A percentile compares a stretch with the other conserved stretches of the same genome.
These are phyloP conservation scores for Verruconis gallopava DNA, from an alignment of 2,329 filamentous ascomycete genomes.

Conservation along the genomic window DNA sequence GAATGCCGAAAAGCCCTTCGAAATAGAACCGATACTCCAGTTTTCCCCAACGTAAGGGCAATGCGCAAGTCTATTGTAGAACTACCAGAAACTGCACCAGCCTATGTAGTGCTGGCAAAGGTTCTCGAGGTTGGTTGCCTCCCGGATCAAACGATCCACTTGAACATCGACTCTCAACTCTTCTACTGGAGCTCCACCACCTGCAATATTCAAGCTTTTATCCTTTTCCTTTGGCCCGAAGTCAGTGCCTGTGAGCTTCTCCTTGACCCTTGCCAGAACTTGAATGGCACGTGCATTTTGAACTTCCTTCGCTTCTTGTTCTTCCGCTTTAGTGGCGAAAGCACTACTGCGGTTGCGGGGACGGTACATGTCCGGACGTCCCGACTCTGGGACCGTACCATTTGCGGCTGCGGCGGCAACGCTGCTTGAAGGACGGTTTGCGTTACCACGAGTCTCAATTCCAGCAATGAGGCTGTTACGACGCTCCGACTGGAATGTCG, in stretches of 20 bases:
- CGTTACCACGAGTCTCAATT: constrained; percentile 14
- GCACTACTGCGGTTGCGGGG: constrained; percentile 23
- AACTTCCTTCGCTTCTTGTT: constrained; percentile 47
- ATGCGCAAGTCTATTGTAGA: too few species aligned
- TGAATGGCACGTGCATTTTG: constrained; percentile 90
- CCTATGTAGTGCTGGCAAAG: constrained; percentile 98
- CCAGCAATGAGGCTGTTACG: constrained; percentile 41
- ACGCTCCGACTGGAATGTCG: constrained; percentile 48
- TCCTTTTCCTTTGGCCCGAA: constrained; percentile 50
- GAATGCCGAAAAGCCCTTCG: too few species aligned
- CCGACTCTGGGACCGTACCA: constrained; percentile 16
- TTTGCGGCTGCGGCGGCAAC: constrained; percentile 43
- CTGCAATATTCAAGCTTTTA: background rate
- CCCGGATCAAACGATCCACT: constrained; percentile 86
- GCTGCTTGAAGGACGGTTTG: constrained; percentile 23
- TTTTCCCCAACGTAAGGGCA: too few species aligned
- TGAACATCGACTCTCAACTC: constrained; percentile 78
- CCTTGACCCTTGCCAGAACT: constrained; percentile 80
- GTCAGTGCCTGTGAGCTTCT: constrained; percentile 89
- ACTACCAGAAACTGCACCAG: constrained; percentile 97
- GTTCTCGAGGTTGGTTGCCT: constrained; percentile 95
- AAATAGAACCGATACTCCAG: too few species aligned
- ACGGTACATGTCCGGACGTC: constrained; percentile 17
- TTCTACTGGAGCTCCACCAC: constrained; percentile 35
- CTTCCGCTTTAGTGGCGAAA: constrained; percentile 22